Evolutionary conservation across 2,329 filamentous ascomycete species (phyloP), one percentile per base, ranked within the genome.

Genomic region (Didymella keratinophila): DNA sequence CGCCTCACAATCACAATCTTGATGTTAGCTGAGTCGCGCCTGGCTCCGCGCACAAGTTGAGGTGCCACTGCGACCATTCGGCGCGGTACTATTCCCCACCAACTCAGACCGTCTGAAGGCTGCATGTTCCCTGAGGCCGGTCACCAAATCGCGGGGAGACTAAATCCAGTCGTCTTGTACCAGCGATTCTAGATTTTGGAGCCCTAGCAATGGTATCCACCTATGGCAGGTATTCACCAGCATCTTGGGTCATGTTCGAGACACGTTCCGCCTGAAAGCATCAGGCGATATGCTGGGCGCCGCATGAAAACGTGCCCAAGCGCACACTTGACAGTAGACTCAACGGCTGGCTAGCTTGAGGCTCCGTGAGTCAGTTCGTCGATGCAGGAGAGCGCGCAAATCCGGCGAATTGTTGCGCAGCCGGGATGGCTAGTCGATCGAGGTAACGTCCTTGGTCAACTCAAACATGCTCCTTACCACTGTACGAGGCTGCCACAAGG

Each of bases 261-360:
- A 58, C 55, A 47, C 18, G 49, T 44, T 44, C 44, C 44, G 11
- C 21, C 44, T 37, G 55, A 39, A 52, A 48, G 39, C 44, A 37
- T 32, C 23, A 48, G 8, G 7, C 6, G 14, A 20, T 23, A 25
- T 14, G 10, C 12, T 37, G 16, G 9, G 20, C 21, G 23, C 37
- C 36, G 48, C 37, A 58, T 34, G 44, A 44, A 52, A 30, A 58
- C 18, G 10, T 39, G 21, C 23, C 20, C 28, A 27, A 44, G 37
- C 14, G 9, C 23, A 49, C 11, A 32, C 28, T 18, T 39, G 28
- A 58, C 23, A 32, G 16, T 14, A 32, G 28, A 42, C 28, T 20
- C 49, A 44, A 30, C 28, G 16, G 18, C 36, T 23, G 14, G 27
- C 21, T 39, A 23, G 36, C 27, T 39, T 47, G 27, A 37, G 25